Evolutionary conservation across 2,329 filamentous ascomycete species (phyloP).

Genomic region (Colletotrichum horii): DNA sequence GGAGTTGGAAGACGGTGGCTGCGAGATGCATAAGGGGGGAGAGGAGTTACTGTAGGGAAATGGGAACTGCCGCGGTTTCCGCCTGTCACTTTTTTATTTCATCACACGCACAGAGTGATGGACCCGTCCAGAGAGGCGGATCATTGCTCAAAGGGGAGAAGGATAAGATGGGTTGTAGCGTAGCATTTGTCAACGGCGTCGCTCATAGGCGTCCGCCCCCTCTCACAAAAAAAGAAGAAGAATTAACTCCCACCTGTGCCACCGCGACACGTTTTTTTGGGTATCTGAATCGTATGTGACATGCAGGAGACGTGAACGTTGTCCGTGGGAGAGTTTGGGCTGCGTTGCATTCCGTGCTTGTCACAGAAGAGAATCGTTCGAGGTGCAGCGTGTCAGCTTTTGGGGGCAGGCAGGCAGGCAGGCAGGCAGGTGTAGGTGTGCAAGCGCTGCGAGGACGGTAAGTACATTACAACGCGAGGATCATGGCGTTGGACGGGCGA

Average conservation of each 20-base stretch:
- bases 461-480: neutral
- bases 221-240: neutral
- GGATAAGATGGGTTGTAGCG: neutral
- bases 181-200: neutral
- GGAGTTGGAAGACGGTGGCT: neutral
- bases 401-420: neutral
- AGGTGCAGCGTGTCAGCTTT: neutral
- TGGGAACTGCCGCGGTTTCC: conserved; percentile 7
- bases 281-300: neutral
- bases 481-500: neutral
- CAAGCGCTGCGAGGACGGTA: neutral
- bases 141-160: neutral
- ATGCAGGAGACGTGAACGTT: neutral
- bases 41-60: neutral
- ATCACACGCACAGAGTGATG: neutral
- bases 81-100: neutral
- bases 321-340: neutral
- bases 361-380: neutral
- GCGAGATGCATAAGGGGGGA: neutral
- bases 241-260: neutral
- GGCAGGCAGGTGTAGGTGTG: neutral
- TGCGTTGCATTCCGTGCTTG: neutral
- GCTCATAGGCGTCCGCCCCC: neutral
- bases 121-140: neutral
- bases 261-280: neutral